A percentile compares a stretch with the other conserved stretches of the same genome.
Evolutionary conservation across 2,329 filamentous ascomycete genomes (phyloP).

Genomic region (Trichoderma endophyticum): DNA sequence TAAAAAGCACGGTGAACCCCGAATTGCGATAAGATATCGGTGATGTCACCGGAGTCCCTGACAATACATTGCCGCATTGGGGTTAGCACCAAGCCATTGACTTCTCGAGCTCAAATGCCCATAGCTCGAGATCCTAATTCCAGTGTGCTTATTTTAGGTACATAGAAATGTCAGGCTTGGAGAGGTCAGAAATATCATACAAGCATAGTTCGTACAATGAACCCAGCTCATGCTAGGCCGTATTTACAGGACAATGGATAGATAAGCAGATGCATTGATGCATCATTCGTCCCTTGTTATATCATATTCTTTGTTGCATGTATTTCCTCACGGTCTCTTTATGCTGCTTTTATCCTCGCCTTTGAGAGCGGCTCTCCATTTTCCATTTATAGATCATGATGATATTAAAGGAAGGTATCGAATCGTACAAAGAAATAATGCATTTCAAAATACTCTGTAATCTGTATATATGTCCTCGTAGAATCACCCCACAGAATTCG

Average conservation of each 20-base stretch:
- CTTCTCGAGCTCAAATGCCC: background rate
- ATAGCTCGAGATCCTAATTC: background rate
- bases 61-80: background rate
- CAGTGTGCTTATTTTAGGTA: background rate
- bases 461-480: background rate
- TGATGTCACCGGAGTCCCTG: background rate
- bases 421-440: background rate
- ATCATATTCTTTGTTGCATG: background rate
- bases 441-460: background rate
- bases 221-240: background rate
- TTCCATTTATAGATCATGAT: background rate
- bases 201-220: background rate
- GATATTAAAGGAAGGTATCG: background rate
- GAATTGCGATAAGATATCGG: conserved; percentile 4
- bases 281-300: background rate
- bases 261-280: background rate
- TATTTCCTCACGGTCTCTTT: background rate
- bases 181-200: background rate
- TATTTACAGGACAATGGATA: background rate
- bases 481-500: background rate
- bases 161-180: background rate
- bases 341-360: background rate
- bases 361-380: background rate
- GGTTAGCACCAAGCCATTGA: background rate
- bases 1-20: background rate